These are phyloP conservation scores for Physcomitrium patens DNA, from an alignment of 225 moss, liverwort and hornwort species.

Conservation along the genomic window DNA sequence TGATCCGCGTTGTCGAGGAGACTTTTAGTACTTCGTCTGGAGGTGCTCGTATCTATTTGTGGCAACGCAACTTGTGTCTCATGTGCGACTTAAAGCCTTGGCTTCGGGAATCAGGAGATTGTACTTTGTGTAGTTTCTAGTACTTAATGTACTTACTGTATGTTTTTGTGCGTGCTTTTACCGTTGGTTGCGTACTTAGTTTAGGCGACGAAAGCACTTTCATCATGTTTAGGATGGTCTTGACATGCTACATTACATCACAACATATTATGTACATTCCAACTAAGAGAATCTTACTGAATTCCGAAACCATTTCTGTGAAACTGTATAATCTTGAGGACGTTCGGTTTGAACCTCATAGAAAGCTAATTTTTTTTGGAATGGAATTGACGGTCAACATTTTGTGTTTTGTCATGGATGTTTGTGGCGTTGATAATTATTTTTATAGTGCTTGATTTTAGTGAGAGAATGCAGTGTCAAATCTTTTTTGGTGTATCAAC, in stretches of 20 bases:
- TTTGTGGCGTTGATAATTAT: slow-evolving; percentile 12
- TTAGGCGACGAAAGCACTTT: too few relatives aligned
- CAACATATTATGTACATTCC: background rate
- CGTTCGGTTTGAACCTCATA: slow-evolving; percentile 8
- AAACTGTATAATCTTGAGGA: slow-evolving; percentile 1
- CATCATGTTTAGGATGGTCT: slow-evolving; percentile 1
- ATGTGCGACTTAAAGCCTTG: background rate
- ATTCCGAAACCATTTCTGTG: slow-evolving; percentile 8
- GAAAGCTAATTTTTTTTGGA: slow-evolving; percentile 9
- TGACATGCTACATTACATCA: background rate
- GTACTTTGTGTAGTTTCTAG: too few relatives aligned
- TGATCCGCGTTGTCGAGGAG: slow-evolving; percentile 1
- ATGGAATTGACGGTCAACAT: background rate
- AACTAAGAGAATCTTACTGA: slow-evolving; percentile 13
- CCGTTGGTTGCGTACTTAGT: too few relatives aligned
- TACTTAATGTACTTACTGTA: too few relatives aligned
- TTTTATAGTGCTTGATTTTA: slow-evolving; percentile 22
- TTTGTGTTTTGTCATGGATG: slow-evolving; percentile 7
- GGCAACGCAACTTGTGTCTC: slow-evolving; percentile 2
- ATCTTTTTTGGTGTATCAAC: slow-evolving; percentile 13
- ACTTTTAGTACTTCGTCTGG: slow-evolving; percentile 17
- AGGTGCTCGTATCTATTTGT: slow-evolving; percentile 14
- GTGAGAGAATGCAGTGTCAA: slow-evolving; percentile 3
- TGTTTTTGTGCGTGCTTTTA: too few relatives aligned
- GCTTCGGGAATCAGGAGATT: background rate